These are phyloP conservation scores for Glycine latifolia DNA, from an alignment of 306 rosid species.

Conservation along the genomic window DNA sequence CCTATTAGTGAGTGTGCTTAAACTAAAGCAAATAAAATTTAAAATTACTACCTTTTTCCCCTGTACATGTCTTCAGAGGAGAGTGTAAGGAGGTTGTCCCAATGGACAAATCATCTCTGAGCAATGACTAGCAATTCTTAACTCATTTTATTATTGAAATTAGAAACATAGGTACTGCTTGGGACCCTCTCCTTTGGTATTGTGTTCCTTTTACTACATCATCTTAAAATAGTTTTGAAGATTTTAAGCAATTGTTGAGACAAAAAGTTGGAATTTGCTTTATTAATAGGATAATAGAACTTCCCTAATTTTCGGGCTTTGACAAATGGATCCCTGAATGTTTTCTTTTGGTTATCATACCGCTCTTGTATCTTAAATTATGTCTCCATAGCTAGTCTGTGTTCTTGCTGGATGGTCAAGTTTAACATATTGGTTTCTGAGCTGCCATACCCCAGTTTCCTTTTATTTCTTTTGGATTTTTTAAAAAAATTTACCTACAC, in stretches of 20 bases:
- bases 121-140: neutral
- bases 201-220: neutral
- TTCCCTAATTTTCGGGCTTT: neutral
- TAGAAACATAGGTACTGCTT: neutral
- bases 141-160: neutral
- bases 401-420: neutral
- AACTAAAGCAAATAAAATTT: neutral
- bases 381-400: neutral
- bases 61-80: neutral
- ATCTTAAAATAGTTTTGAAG: neutral
- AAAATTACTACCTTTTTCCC: neutral
- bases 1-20: neutral
- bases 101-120: slow-evolving; percentile 7
- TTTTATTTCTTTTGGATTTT: neutral
- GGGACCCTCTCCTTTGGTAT: neutral
- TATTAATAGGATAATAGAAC: neutral
- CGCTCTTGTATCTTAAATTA: neutral
- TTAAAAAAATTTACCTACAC: neutral
- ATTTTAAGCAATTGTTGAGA: slow-evolving; percentile 10
- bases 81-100: neutral
- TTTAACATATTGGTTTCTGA: neutral
- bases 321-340: neutral
- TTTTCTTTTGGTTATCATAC: slow-evolving; percentile 11
- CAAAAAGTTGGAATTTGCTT: slow-evolving; percentile 17
- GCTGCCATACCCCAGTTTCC: neutral